Evolutionary conservation across 495 filamentous ascomycete species (phyloP).

Genomic region (Aspergillus wentii): DNA sequence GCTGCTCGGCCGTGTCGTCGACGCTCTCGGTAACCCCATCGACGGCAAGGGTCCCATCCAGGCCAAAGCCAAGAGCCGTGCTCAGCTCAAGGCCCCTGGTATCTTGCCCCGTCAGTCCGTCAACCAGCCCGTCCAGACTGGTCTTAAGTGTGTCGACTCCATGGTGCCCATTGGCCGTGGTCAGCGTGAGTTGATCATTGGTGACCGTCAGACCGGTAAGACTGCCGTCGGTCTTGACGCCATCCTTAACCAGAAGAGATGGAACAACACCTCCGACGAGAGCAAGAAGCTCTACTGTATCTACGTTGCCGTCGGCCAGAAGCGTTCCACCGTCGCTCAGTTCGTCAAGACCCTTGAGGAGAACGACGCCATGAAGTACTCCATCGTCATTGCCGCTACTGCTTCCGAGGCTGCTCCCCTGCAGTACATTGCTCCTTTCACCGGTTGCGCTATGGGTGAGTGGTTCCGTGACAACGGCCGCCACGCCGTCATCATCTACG

Average conservation of each 20-base stretch:
- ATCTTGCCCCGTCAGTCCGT: constrained; percentile 96
- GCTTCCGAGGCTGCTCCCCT: constrained; percentile 93
- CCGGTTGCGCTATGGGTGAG: constrained; percentile 75
- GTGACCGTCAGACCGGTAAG: constrained; percentile 99
- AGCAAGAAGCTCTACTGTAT: constrained; percentile 98
- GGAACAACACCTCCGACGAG: constrained; percentile 89
- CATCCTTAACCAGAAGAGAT: constrained; percentile 98
- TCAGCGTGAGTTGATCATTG: constrained; percentile 99
- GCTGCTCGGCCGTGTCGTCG: constrained; percentile 95
- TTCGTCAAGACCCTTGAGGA: constrained; percentile 99
- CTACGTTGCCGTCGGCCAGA: constrained; percentile 98
- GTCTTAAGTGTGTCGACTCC: constrained; percentile 97
- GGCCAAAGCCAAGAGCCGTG: constrained; percentile 86
- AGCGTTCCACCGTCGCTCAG: constrained; percentile 98
- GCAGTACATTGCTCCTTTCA: constrained; percentile 96
- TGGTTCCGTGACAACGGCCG: constrained; percentile 89
- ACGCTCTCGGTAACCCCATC: constrained; percentile 97
- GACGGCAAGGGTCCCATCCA: constrained; percentile 98
- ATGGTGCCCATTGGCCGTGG: constrained; percentile 99
- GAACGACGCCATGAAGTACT: constrained; percentile 99
- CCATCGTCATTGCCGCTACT: constrained; percentile 89
- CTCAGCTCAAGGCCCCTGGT: constrained; percentile 97
- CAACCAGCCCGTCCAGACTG: constrained; percentile 98
- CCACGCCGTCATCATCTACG: constrained; percentile 90
- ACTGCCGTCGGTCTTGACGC: constrained; percentile 97